Percentiles rank a stretch among this genome's conserved stretches.
Evolutionary conservation across 2,329 filamentous ascomycete genomes (phyloP).

Genomic region (Cladophialophora bantiana): DNA sequence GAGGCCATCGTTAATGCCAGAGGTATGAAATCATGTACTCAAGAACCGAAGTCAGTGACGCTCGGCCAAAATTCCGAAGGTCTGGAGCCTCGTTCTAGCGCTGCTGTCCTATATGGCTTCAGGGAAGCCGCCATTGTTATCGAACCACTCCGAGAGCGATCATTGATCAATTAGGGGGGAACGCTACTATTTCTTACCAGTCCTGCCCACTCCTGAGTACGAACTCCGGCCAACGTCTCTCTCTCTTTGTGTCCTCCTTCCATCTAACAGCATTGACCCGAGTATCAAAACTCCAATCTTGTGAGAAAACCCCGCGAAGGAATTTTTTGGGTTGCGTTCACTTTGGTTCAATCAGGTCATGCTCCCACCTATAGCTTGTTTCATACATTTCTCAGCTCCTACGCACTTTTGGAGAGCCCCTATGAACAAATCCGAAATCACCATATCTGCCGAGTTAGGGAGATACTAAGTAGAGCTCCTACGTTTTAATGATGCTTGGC

Average conservation of each 20-base stretch:
- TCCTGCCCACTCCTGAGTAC: too few species aligned
- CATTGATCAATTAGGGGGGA: too few species aligned
- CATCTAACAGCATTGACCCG: not conserved
- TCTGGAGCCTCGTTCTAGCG: not conserved
- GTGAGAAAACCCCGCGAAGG: slow-evolving; percentile 6
- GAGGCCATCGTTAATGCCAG: not conserved
- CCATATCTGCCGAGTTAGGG: not conserved
- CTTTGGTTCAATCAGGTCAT: not conserved
- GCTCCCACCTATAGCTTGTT: slow-evolving; percentile 2
- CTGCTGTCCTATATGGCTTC: not conserved
- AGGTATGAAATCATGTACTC: not conserved
- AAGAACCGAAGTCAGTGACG: not conserved
- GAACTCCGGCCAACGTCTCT: too few species aligned
- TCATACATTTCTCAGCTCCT: not conserved
- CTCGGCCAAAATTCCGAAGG: not conserved
- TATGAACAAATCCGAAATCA: not conserved
- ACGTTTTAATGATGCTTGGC: not conserved
- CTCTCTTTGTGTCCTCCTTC: not conserved
- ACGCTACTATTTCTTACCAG: too few species aligned
- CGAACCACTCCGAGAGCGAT: not conserved
- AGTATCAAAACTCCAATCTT: not conserved
- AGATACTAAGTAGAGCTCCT: not conserved
- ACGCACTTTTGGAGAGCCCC: not conserved
- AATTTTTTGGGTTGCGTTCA: not conserved
- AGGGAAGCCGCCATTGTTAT: not conserved